Percentiles rank a stretch among this genome's conserved stretches.
These are phyloP conservation scores for Vitis hybrid DNA, from an alignment of 177 flowering plant species.

Conservation along the genomic window DNA sequence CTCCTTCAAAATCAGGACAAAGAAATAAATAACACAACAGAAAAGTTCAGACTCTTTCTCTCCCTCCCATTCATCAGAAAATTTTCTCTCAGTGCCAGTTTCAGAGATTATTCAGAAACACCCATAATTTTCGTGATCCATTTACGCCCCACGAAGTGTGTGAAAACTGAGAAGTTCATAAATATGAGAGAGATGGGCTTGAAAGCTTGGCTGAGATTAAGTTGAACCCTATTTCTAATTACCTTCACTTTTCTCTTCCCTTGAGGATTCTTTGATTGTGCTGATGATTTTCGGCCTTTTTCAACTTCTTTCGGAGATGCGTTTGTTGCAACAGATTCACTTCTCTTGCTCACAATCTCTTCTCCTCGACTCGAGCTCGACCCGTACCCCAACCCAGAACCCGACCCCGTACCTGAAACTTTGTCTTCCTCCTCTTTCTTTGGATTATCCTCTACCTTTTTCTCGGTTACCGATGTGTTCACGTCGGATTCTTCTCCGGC, in stretches of 20 bases:
- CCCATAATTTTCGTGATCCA: slow-evolving; percentile 10
- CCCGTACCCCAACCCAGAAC: slow-evolving; percentile 19
- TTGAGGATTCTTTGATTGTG: slow-evolving; percentile 39
- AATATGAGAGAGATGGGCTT: background rate
- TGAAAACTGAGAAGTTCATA: background rate
- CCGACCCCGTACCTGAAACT: slow-evolving; percentile 19
- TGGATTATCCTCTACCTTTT: slow-evolving; percentile 13
- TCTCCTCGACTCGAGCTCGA: slow-evolving; percentile 25
- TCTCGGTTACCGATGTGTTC: slow-evolving; percentile 20
- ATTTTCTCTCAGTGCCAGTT: background rate
- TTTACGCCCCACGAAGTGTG: background rate
- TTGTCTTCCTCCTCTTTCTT: slow-evolving; percentile 35
- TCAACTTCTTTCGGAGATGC: slow-evolving; percentile 24
- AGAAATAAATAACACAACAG: background rate
- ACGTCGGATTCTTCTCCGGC: slow-evolving; percentile 45
- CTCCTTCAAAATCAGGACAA: background rate
- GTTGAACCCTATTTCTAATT: slow-evolving; percentile 10
- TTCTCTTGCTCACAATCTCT: slow-evolving; percentile 42
- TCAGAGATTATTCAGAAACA: background rate
- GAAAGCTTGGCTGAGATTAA: too few species aligned
- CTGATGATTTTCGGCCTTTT: slow-evolving; percentile 45
- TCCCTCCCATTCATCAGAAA: background rate
- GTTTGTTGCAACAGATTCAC: slow-evolving; percentile 21
- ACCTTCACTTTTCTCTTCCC: slow-evolving; percentile 90
- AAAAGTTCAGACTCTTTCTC: background rate